Evolutionary conservation across 768 basidiomycete genomes (phyloP).

Genomic region (Kwoniella bestiolae): DNA sequence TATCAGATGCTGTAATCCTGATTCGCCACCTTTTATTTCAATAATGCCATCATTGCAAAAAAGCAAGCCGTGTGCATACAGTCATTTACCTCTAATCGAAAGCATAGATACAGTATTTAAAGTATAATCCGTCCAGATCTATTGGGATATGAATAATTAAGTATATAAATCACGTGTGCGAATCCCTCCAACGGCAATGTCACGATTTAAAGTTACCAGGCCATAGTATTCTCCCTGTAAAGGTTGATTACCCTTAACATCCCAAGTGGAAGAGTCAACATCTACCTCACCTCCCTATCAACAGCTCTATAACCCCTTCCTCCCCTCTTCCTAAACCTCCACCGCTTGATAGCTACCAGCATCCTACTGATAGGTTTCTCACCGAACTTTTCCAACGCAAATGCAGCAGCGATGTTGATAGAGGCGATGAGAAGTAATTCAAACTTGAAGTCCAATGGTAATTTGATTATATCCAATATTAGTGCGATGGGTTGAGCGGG

Average conservation of each 20-base stretch:
- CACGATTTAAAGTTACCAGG: no score
- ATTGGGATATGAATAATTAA: no score
- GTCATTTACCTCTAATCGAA: background rate
- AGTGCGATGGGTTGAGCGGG: conserved; percentile 67
- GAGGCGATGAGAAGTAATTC: conserved; percentile 71
- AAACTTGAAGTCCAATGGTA: conserved; percentile 71
- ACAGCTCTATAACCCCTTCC: conserved; percentile 42
- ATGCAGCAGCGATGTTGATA: conserved; percentile 72
- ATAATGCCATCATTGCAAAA: no score
- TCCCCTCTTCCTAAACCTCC: conserved; percentile 41
- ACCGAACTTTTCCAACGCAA: conserved; percentile 69
- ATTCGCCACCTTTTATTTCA: no score
- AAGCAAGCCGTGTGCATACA: background rate
- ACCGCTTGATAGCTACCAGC: conserved; percentile 51
- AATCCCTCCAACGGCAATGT: no score
- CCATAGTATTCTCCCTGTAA: no score
- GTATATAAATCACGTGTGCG: background rate
- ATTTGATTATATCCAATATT: conserved; percentile 74
- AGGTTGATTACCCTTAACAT: no score
- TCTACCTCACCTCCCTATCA: conserved; percentile 23
- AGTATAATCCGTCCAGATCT: background rate
- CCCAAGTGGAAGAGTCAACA: background rate
- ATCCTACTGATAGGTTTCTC: conserved; percentile 52
- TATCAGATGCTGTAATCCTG: no score
- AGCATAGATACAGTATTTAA: background rate